Base-by-base conservation (phyloP, 148 eudicot species). In the Diospyros lotus region DNA sequence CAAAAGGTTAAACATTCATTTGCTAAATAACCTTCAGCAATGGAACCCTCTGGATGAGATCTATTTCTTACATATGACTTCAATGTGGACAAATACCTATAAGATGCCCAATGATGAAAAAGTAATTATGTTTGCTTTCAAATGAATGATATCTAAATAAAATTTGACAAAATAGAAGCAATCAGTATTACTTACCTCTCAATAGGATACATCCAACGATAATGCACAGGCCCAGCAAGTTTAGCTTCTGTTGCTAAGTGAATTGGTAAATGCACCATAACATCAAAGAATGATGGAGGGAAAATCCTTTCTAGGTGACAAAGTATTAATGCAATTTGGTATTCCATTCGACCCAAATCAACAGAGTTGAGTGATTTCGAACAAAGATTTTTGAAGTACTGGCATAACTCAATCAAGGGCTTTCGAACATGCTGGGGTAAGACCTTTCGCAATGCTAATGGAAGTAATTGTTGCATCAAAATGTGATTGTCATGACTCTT, bases 401-500 rank as follows among this genome's bases (percentile, higher is more conserved):
- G 2, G 15, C 59, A 53, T 9, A 53, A 9, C 56, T 53, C 11
- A 53, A 53, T 9, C 48, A 64, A 42, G 11, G 56, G 10, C 10
- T 2, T 6, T 6, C 0, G 2, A 2, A 53, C 56, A 9, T 53
- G 56, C 2, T 2, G 10, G 10, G 11, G 2, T 12, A 53, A 53
- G 2, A 5, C 2, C 10, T 12, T 2, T 53, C 0, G 7, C 2
- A 53, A 2, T 53, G 11, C 10, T 5, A 53, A 53, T 2, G 56
- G 56, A 9, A 53, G 56, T 53, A 53, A 53, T 9, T 53, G 56
- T 53, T 53, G 56, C 56, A 53, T 53, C 11, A 53, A 53, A 6
- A 53, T 53, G 10, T 9, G 56, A 9, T 41, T 41, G 51, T 81
- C 80, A 52, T 77, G 75, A 58, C 78, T 81, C 52, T 78, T 81